Evolutionary conservation across 805 yeast species (phyloP).

Genomic region (Brettanomyces nanus): DNA sequence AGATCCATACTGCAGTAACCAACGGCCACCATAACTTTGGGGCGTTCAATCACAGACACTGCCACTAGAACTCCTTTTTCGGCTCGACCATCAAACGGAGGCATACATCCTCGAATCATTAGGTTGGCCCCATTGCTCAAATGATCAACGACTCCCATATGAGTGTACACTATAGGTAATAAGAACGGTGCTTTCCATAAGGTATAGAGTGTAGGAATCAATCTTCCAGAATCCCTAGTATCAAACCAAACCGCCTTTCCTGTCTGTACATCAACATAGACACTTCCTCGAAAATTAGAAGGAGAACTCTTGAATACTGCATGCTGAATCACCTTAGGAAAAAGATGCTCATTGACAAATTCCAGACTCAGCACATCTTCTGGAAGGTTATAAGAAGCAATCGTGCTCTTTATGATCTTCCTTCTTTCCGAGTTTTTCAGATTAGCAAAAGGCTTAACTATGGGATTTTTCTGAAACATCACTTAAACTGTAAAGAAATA

Average conservation of each 20-base stretch:
- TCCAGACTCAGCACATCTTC: conserved; percentile 33
- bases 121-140: conserved; percentile 74
- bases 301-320: conserved; percentile 51
- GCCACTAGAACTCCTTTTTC: conserved; percentile 58
- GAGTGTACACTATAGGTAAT: conserved; percentile 64
- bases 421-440: conserved; percentile 78
- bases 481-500: not conserved
- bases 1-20: conserved; percentile 54
- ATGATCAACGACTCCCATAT: conserved; percentile 61
- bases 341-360: conserved; percentile 24
- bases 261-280: conserved; percentile 50
- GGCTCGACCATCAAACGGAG: conserved; percentile 47
- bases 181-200: conserved; percentile 63
- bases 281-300: conserved; percentile 40
- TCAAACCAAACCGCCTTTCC: conserved; percentile 71
- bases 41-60: conserved; percentile 51
- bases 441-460: conserved; percentile 66
- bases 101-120: conserved; percentile 65
- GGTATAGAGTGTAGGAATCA: conserved; percentile 66
- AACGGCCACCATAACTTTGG: conserved; percentile 61
- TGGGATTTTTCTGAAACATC: conserved; percentile 50
- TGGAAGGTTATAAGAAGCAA: conserved; percentile 33
- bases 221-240: conserved; percentile 37
- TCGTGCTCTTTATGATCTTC: conserved; percentile 27
- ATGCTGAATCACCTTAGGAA: conserved; percentile 53